Evolutionary conservation across 106 monocot genomes (phyloP).

Genomic region (Dioscorea zingiberensis): DNA sequence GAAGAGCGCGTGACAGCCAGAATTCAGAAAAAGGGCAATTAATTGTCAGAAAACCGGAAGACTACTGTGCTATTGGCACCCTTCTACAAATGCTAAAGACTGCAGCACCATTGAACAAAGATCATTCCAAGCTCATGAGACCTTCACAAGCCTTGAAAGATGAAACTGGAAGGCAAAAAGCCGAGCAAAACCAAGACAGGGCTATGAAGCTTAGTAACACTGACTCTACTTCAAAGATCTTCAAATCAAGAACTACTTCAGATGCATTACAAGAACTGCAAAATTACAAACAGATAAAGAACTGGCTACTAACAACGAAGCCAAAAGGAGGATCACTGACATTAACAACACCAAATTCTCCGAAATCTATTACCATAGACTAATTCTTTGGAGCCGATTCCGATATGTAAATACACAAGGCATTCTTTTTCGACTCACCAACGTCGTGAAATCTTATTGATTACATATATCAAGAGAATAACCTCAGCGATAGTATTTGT

Average conservation of each 20-base stretch:
- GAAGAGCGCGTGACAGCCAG: slow-evolving; percentile 13
- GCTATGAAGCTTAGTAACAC: not conserved
- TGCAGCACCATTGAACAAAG: slow-evolving; percentile 56
- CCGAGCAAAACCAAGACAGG: not conserved
- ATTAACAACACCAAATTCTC: not conserved
- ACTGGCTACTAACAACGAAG: slow-evolving; percentile 41
- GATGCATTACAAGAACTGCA: slow-evolving; percentile 66
- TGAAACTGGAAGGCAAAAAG: slow-evolving; percentile 1
- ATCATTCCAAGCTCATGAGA: slow-evolving; percentile 1
- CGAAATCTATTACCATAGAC: no score
- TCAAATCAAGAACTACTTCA: slow-evolving; percentile 49
- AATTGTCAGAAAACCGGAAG: slow-evolving; percentile 37
- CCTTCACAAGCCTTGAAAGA: slow-evolving; percentile 4
- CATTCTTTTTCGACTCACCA: no score
- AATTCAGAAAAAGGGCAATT: slow-evolving; percentile 9
- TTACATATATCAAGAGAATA: no score
- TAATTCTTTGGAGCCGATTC: no score
- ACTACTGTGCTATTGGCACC: slow-evolving; percentile 60
- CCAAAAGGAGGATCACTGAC: slow-evolving; percentile 20
- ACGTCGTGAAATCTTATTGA: no score
- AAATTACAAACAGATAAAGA: slow-evolving; percentile 50
- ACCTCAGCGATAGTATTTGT: no score
- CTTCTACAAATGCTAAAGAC: slow-evolving; percentile 55
- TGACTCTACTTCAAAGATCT: slow-evolving; percentile 8
- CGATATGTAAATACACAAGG: no score